Conservation (phyloP, 805 yeast genomes). For the Candida endomychidarum region DNA sequence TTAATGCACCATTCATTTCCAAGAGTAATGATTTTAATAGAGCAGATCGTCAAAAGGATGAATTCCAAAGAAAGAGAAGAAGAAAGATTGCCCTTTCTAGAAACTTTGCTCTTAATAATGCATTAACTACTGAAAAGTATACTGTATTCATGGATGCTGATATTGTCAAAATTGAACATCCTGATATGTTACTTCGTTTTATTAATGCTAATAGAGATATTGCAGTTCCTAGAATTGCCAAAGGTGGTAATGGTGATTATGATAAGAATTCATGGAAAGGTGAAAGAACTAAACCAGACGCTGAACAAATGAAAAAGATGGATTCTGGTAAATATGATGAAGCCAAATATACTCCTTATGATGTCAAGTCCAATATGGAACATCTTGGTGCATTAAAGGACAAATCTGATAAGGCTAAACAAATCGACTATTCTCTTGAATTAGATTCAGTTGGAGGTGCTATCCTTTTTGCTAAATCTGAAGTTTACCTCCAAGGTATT, state of each 20-base stretch:
- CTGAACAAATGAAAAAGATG: slow-evolving; percentile 25
- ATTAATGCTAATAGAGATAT: slow-evolving; percentile 31
- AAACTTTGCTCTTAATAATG: slow-evolving; percentile 31
- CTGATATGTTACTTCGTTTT: slow-evolving; percentile 25
- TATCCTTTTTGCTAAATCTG: slow-evolving; percentile 43
- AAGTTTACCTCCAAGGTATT: slow-evolving; percentile 46
- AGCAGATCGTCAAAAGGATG: slow-evolving; percentile 25
- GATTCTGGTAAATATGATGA: slow-evolving; percentile 30
- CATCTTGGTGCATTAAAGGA: slow-evolving; percentile 26
- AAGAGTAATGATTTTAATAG: slow-evolving; percentile 19
- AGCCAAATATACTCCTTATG: slow-evolving; percentile 36
- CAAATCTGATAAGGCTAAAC: slow-evolving; percentile 1
- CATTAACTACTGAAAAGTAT: slow-evolving; percentile 29
- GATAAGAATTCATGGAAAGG: slow-evolving; percentile 45
- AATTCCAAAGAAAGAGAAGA: slow-evolving; percentile 34
- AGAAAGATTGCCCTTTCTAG: slow-evolving; percentile 37
- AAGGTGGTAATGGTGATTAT: slow-evolving; percentile 29
- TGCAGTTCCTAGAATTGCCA: slow-evolving; percentile 35
- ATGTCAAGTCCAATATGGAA: slow-evolving; percentile 25
- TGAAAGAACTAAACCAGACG: slow-evolving; percentile 30
- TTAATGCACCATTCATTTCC: slow-evolving; percentile 38
- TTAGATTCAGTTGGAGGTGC: slow-evolving; percentile 57
- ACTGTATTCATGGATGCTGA: slow-evolving; percentile 41
- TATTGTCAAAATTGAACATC: slow-evolving; percentile 23
- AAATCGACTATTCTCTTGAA: slow-evolving; percentile 18